Conservation (phyloP, 2,329 filamentous ascomycete genomes). For the Aureobasidium sp. region DNA sequence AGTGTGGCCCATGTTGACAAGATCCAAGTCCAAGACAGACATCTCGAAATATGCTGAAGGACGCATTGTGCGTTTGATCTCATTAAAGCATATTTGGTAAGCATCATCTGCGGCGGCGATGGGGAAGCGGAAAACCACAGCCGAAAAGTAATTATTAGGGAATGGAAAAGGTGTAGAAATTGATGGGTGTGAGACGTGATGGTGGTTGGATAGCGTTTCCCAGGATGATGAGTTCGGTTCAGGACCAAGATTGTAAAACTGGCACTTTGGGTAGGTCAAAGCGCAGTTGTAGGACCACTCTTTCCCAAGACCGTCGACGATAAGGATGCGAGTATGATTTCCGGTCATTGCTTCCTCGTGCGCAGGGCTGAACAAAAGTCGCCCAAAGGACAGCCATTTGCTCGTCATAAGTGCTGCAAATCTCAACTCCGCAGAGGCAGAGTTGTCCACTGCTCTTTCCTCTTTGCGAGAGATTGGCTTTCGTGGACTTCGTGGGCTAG, state of each 20-base stretch:
- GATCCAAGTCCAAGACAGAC: slow-evolving; percentile 67
- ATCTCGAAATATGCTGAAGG: slow-evolving; percentile 74
- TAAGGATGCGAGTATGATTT: slow-evolving; percentile 57
- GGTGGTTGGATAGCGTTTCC: slow-evolving; percentile 51
- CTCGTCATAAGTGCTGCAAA: slow-evolving; percentile 77
- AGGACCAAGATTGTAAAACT: slow-evolving; percentile 61
- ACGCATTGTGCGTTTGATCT: slow-evolving; percentile 68
- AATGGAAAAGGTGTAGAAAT: slow-evolving; percentile 64
- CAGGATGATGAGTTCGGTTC: slow-evolving; percentile 18
- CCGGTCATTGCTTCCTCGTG: slow-evolving; percentile 59
- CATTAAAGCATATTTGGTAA: slow-evolving; percentile 63
- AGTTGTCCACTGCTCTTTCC: neutral
- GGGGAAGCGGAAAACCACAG: slow-evolving; percentile 71
- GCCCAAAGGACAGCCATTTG: slow-evolving; percentile 80
- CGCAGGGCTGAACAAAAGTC: slow-evolving; percentile 73
- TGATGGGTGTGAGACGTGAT: slow-evolving; percentile 61
- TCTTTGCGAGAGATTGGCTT: neutral
- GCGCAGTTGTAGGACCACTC: slow-evolving; percentile 85
- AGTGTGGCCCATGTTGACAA: slow-evolving; percentile 72
- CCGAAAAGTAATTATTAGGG: slow-evolving; percentile 64
- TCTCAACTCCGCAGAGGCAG: slow-evolving; percentile 55
- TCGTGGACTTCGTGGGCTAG: neutral
- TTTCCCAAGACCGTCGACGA: slow-evolving; percentile 78
- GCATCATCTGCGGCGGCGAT: slow-evolving; percentile 58
- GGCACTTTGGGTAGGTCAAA: slow-evolving; percentile 65